These are phyloP conservation scores for Pseudocercospora macadamiae DNA, from an alignment of 2,329 filamentous ascomycete species.

Conservation along the genomic window DNA sequence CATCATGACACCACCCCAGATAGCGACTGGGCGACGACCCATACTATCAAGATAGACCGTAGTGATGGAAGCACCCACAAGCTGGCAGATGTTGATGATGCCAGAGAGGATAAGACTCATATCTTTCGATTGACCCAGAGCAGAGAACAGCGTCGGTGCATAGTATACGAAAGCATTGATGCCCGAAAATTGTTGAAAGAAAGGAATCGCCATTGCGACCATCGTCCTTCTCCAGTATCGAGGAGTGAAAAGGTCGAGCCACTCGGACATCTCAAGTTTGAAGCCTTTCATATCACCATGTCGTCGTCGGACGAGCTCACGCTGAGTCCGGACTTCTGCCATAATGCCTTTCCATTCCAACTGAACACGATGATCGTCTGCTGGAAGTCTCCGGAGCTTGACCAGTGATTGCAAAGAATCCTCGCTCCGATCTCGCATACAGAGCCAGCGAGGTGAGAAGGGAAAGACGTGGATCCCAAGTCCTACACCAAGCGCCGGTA, in stretches of 20 bases:
- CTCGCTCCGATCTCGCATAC: conserved; percentile 23
- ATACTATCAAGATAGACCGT: conserved; percentile 44
- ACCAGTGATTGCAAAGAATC: conserved; percentile 25
- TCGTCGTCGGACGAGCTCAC: conserved; percentile 39
- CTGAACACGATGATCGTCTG: conserved; percentile 51
- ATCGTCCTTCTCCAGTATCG: background rate
- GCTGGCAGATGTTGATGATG: conserved; percentile 43
- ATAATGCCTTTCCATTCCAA: conserved; percentile 55
- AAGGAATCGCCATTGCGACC: background rate
- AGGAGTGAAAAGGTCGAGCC: background rate
- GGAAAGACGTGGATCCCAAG: conserved; percentile 31
- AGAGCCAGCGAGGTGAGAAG: conserved; percentile 34
- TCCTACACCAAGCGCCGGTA: conserved; percentile 33
- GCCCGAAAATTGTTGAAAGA: conserved; percentile 35
- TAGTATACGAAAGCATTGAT: conserved; percentile 50
- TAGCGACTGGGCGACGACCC: conserved; percentile 41
- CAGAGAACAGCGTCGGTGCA: conserved; percentile 45
- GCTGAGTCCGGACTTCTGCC: conserved; percentile 55
- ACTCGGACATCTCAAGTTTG: background rate
- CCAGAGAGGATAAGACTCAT: conserved; percentile 41
- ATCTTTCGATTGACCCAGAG: conserved; percentile 36
- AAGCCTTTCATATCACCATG: background rate
- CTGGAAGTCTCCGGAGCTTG: conserved; percentile 41
- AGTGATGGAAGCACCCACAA: conserved; percentile 34
- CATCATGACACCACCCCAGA: conserved; percentile 48